phyloP scores from a whole-genome alignment of 2,329 filamentous ascomycete genomes.

The Ophiocordyceps camponoti-saundersi region DNA sequence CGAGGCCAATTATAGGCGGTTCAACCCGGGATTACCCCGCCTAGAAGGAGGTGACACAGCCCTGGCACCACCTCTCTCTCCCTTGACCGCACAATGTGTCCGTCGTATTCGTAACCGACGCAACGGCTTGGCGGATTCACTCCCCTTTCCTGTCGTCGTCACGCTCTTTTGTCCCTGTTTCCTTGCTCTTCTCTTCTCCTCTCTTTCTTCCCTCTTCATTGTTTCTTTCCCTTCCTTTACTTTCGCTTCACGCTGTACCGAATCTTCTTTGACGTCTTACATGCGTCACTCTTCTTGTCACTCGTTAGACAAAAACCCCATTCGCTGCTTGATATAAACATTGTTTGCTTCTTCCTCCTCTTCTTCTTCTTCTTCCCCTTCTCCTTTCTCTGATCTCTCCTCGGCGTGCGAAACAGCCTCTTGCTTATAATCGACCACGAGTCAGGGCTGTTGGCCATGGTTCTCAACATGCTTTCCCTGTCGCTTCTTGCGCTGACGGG shows the following conservation, averaged over 20 bases:
- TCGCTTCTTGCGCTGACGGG: constrained; percentile 23
- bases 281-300: background rate
- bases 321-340: background rate
- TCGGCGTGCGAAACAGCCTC: background rate
- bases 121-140: background rate
- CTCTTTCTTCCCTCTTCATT: background rate
- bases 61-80: too few species aligned
- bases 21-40: too few species aligned
- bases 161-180: background rate
- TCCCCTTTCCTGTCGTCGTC: background rate
- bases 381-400: background rate
- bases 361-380: background rate
- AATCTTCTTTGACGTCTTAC: background rate
- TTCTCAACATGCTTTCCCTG: constrained; percentile 13
- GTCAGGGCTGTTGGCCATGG: constrained; percentile 11
- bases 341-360: background rate
- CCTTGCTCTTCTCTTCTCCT: background rate
- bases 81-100: too few species aligned
- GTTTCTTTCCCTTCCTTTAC: background rate
- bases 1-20: too few species aligned
- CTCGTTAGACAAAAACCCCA: background rate
- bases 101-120: too few species aligned
- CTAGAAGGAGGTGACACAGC: too few species aligned
- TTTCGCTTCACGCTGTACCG: background rate
- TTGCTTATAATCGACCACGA: background rate